phyloP scores from a whole-genome alignment of 768 basidiomycete genomes.

The Mycena capillaripes region DNA sequence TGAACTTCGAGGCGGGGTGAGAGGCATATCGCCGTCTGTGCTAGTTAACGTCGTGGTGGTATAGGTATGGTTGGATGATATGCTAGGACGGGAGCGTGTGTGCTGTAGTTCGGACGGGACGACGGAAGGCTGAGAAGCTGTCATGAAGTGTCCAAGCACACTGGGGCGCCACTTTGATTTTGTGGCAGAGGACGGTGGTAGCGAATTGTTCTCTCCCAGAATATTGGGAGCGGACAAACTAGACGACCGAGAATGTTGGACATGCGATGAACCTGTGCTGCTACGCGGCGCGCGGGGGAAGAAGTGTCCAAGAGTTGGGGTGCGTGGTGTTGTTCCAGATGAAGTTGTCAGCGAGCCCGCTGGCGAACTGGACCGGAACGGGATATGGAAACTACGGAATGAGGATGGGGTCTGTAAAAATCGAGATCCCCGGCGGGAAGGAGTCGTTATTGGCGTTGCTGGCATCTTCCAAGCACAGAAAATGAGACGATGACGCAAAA shows the following conservation, averaged over 20 bases:
- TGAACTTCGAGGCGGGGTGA: slow-evolving; percentile 56
- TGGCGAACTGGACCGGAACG: slow-evolving; percentile 60
- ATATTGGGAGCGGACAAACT: slow-evolving; percentile 61
- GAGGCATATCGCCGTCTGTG: slow-evolving; percentile 56
- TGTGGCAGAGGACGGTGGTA: slow-evolving; percentile 33
- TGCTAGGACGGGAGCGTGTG: slow-evolving; percentile 67
- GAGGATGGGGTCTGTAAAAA: slow-evolving; percentile 52
- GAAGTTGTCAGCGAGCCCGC: slow-evolving; percentile 48
- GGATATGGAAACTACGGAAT: slow-evolving; percentile 60
- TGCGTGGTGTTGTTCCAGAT: slow-evolving; percentile 50
- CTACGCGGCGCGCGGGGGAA: slow-evolving; percentile 56
- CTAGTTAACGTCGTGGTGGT: slow-evolving; percentile 65
- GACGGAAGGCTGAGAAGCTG: slow-evolving; percentile 58
- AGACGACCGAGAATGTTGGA: slow-evolving; percentile 62
- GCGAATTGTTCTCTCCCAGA: slow-evolving; percentile 30
- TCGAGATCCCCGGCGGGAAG: slow-evolving; percentile 51
- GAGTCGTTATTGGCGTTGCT: slow-evolving; percentile 49
- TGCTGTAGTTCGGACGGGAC: slow-evolving; percentile 56
- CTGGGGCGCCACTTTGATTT: slow-evolving; percentile 73
- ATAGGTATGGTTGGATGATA: slow-evolving; percentile 72
- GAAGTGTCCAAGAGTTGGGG: slow-evolving; percentile 58
- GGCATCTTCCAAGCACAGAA: slow-evolving; percentile 45
- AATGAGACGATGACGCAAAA: slow-evolving; percentile 7
- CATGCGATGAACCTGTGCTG: slow-evolving; percentile 46
- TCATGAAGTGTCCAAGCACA: slow-evolving; percentile 75